Base-by-base conservation (phyloP, 129 eudicot species). In the Arctium minus region DNA sequence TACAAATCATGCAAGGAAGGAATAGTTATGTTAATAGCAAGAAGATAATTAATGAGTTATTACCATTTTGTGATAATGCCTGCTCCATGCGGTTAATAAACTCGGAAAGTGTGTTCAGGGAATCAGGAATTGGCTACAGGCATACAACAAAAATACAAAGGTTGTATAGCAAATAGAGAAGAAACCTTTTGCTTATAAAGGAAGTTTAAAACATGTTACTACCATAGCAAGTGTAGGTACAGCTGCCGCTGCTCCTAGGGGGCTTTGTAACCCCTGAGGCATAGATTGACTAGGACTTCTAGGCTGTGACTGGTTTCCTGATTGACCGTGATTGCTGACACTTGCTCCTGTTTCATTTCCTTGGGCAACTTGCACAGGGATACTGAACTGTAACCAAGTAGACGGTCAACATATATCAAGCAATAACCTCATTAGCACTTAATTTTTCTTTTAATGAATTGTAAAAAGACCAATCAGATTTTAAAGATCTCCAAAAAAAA, bases 111-210 rank as follows among this genome's bases (percentile, higher is more conserved):
- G 98, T 96, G 86, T 86, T 84, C 74, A 96, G 80, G 3, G 99
- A 93, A 87, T 92, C 96, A 17, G 98, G 98, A 85, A 96, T 90
- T 67, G 99, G 97, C 99, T 96, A 88, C 69, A 72, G 1, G 29
- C 31, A 53, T 70, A 30, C 46, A 71, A 29, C 18, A 77, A 60
- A 36, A 35, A 67, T 2, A 36, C 9, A 27, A 84, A 39, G 68
- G 27, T 18, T 81, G 38, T 33, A 13, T 62, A 36, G 39, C 36
- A 74, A 71, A 56, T 31, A 35, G 64, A 77, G 29, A 74, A 53
- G 22, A 30, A 75, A 76, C 67, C 40, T 50, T 5, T 72, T 3
- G 32, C 44, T 30, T 77, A 2, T 17, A 83, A 46, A 46, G 67
- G 37, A 68, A 15, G 15, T 69, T 30, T 0, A 42, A 27, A 78